A percentile compares a stretch with the other conserved stretches of the same genome.
Evolutionary conservation across 2,329 filamentous ascomycete species (phyloP).

Genomic region (Mariannaea sp.): DNA sequence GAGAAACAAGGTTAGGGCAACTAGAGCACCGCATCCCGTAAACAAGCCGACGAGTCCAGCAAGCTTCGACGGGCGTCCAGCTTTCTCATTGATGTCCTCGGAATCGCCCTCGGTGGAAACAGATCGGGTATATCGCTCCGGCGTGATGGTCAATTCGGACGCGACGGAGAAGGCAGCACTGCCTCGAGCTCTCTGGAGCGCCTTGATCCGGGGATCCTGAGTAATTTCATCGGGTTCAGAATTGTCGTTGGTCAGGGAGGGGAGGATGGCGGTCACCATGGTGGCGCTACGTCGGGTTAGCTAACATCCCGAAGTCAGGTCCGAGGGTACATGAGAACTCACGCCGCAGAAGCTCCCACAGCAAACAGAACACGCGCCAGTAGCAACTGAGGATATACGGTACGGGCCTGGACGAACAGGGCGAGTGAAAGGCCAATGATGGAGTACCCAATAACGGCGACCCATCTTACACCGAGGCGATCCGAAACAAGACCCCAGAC

Average conservation of each 20-base stretch:
- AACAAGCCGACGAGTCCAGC: slow-evolving; percentile 92
- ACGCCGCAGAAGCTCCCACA: slow-evolving; percentile 87
- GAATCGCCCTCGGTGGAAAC: slow-evolving; percentile 39
- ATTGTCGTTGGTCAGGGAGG: slow-evolving; percentile 65
- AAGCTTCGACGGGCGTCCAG: slow-evolving; percentile 62
- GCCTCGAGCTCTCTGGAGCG: slow-evolving; percentile 52
- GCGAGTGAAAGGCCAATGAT: slow-evolving; percentile 79
- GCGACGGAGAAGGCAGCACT: slow-evolving; percentile 70
- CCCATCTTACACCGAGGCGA: slow-evolving; percentile 73
- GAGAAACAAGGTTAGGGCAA: slow-evolving; percentile 81
- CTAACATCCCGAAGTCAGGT: not conserved
- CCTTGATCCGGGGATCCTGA: slow-evolving; percentile 40
- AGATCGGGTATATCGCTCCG: slow-evolving; percentile 57
- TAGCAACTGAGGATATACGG: slow-evolving; percentile 87
- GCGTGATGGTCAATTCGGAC: slow-evolving; percentile 77
- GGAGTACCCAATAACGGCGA: slow-evolving; percentile 77
- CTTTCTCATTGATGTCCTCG: slow-evolving; percentile 35
- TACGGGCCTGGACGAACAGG: slow-evolving; percentile 81
- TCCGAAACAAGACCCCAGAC: slow-evolving; percentile 80
- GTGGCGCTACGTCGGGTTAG: slow-evolving; percentile 62
- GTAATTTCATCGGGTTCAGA: slow-evolving; percentile 33
- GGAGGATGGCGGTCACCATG: slow-evolving; percentile 96
- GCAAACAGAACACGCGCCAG: slow-evolving; percentile 87
- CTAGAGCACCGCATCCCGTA: slow-evolving; percentile 87
- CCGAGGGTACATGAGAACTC: slow-evolving; percentile 39